Evolutionary conservation across 805 yeast species (phyloP).

Genomic region (Saccharomycopsis sp.): DNA sequence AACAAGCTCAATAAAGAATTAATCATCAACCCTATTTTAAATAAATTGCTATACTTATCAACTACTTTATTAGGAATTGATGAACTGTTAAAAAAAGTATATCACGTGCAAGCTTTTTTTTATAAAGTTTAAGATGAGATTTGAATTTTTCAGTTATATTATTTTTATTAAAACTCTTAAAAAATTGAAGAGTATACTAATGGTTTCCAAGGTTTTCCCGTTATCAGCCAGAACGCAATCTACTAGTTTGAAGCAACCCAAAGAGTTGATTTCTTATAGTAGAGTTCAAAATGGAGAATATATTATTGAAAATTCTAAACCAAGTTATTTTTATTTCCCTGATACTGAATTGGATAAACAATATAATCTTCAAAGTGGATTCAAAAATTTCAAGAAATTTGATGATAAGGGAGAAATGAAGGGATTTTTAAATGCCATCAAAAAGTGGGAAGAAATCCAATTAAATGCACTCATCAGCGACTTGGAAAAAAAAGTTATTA

Average conservation of each 20-base stretch:
- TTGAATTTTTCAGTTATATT: too few species aligned
- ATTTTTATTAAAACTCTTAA: too few species aligned
- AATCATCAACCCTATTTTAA: too few species aligned
- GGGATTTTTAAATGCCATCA: slow-evolving; percentile 46
- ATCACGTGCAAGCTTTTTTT: too few species aligned
- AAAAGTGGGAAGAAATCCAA: slow-evolving; percentile 19
- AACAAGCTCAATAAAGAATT: too few species aligned
- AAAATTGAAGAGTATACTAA: too few species aligned
- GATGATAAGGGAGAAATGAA: slow-evolving; percentile 46
- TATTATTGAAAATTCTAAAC: slow-evolving; percentile 34
- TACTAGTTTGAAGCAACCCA: slow-evolving; percentile 75
- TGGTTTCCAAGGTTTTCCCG: neutral
- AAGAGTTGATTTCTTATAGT: slow-evolving; percentile 63
- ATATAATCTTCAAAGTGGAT: slow-evolving; percentile 58
- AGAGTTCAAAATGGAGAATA: slow-evolving; percentile 47
- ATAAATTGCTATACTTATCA: too few species aligned
- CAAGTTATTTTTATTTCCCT: slow-evolving; percentile 75
- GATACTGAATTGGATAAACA: slow-evolving; percentile 53
- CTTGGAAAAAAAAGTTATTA: too few species aligned
- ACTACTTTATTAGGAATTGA: too few species aligned
- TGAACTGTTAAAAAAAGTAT: too few species aligned
- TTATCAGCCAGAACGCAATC: slow-evolving; percentile 38
- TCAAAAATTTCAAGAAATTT: slow-evolving; percentile 42
- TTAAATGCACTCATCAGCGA: too few species aligned
- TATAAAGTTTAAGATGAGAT: too few species aligned